Percentiles rank a stretch among this genome's conserved stretches.
These are phyloP conservation scores for Chrysanthemum seticuspe DNA, from an alignment of 129 eudicot species.

Conservation along the genomic window DNA sequence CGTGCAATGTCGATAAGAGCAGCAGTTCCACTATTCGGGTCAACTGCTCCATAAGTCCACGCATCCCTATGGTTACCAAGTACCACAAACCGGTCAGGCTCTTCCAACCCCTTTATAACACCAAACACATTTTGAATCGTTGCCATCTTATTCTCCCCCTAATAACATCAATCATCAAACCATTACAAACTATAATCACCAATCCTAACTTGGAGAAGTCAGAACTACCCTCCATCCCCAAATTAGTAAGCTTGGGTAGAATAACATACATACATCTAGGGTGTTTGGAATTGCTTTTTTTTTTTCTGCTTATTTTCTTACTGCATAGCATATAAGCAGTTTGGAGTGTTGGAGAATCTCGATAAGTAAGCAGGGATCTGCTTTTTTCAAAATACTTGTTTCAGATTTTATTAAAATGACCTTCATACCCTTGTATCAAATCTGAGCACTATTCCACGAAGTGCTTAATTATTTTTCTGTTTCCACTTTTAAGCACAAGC, in stretches of 20 bases:
- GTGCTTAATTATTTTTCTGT: too few species aligned
- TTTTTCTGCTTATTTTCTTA: too few species aligned
- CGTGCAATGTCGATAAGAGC: conserved; percentile 92
- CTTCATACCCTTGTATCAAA: too few species aligned
- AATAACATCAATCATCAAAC: conserved; percentile 8
- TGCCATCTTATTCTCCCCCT: conserved; percentile 82
- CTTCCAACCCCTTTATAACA: conserved; percentile 76
- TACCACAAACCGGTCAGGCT: conserved; percentile 79
- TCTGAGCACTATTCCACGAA: too few species aligned
- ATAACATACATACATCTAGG: too few species aligned
- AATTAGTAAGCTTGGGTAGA: neutral
- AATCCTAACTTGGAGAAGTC: conserved; percentile 10
- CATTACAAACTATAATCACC: neutral
- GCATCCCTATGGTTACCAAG: conserved; percentile 99
- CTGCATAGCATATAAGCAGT: too few species aligned
- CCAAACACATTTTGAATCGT: conserved; percentile 73
- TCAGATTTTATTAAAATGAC: too few species aligned
- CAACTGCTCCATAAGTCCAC: conserved; percentile 99
- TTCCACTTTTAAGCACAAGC: too few species aligned
- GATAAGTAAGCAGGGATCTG: too few species aligned
- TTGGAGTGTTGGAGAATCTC: too few species aligned
- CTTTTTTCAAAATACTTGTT: too few species aligned
- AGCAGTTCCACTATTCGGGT: conserved; percentile 97
- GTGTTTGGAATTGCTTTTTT: too few species aligned
- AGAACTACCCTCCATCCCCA: neutral